phyloP scores from a whole-genome alignment of 2,329 filamentous ascomycete species.

The Blumeriella jaapii region DNA sequence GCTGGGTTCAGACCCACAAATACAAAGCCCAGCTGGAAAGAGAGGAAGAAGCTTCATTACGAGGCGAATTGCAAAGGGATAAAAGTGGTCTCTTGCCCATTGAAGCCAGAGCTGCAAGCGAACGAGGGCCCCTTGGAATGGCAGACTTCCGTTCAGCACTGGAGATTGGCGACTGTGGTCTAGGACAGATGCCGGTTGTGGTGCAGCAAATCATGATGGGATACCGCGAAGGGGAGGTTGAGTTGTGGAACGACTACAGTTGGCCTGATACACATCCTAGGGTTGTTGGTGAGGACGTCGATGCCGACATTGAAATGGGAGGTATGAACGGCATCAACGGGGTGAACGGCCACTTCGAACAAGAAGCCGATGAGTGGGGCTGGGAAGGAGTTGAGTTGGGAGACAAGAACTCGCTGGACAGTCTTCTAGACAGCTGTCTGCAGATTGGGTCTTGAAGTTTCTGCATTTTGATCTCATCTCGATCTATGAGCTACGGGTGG shows the following conservation, averaged over 20 bases:
- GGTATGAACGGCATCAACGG: slow-evolving; percentile 35
- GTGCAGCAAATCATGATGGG: slow-evolving; percentile 57
- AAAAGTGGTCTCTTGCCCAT: slow-evolving; percentile 68
- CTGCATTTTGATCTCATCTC: not conserved
- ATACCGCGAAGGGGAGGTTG: slow-evolving; percentile 67
- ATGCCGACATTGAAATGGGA: slow-evolving; percentile 27
- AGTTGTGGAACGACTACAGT: slow-evolving; percentile 51
- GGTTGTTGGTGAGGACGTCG: slow-evolving; percentile 25
- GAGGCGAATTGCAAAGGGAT: slow-evolving; percentile 65
- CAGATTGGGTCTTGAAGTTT: slow-evolving; percentile 21
- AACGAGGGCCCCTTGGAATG: slow-evolving; percentile 61
- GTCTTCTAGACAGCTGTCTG: slow-evolving; percentile 34
- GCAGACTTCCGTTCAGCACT: slow-evolving; percentile 68
- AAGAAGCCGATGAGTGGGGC: slow-evolving; percentile 45
- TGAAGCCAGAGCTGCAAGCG: slow-evolving; percentile 65
- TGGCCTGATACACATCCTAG: slow-evolving; percentile 25
- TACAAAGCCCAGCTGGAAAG: slow-evolving; percentile 63
- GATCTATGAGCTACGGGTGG: too few relatives aligned
- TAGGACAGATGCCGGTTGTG: slow-evolving; percentile 68
- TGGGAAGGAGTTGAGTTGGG: slow-evolving; percentile 49
- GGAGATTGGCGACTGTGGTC: slow-evolving; percentile 61
- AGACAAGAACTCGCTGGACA: slow-evolving; percentile 42
- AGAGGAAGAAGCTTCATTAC: slow-evolving; percentile 62
- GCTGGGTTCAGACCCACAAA: slow-evolving; percentile 67
- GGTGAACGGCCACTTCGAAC: slow-evolving; percentile 39